A percentile compares a stretch with the other conserved stretches of the same genome.
phyloP scores from a whole-genome alignment of 495 filamentous ascomycete genomes.

The Podospora fimiseda region DNA sequence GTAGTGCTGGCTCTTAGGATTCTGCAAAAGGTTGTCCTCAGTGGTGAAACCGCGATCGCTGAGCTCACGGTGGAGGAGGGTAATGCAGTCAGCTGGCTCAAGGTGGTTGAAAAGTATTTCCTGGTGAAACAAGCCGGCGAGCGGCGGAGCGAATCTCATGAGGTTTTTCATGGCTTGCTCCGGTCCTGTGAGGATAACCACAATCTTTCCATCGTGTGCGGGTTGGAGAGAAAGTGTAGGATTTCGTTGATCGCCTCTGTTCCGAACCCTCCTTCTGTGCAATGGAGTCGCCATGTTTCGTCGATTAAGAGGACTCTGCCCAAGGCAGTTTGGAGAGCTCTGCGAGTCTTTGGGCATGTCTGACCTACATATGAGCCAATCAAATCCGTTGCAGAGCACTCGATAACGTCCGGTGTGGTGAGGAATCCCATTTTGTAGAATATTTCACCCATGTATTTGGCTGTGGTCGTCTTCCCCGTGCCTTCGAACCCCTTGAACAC shows the following conservation, averaged over 20 bases:
- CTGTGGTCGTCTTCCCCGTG: conserved; percentile 66
- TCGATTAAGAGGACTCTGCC: conserved; percentile 58
- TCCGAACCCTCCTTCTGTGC: not conserved
- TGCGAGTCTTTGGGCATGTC: conserved; percentile 50
- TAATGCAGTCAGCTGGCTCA: no score
- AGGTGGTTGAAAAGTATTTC: no score
- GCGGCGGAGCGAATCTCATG: no score
- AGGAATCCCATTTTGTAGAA: conserved; percentile 62
- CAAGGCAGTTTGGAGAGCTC: conserved; percentile 47
- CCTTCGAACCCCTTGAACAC: conserved; percentile 37
- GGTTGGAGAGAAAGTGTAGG: no score
- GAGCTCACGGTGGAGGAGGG: no score
- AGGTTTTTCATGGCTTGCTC: no score
- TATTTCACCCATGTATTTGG: conserved; percentile 59
- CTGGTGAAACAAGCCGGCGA: no score
- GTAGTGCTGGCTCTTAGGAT: no score
- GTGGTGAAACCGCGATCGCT: no score
- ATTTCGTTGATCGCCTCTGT: conserved; percentile 60
- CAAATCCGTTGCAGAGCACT: conserved; percentile 52
- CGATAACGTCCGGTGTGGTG: conserved; percentile 44
- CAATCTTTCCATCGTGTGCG: no score
- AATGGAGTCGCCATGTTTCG: conserved; percentile 53
- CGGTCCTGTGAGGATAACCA: no score
- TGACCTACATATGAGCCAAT: conserved; percentile 53
- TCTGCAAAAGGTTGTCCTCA: no score